phyloP scores from a whole-genome alignment of 352 stramenopile genomes.

The Globisporangium radiosum region DNA sequence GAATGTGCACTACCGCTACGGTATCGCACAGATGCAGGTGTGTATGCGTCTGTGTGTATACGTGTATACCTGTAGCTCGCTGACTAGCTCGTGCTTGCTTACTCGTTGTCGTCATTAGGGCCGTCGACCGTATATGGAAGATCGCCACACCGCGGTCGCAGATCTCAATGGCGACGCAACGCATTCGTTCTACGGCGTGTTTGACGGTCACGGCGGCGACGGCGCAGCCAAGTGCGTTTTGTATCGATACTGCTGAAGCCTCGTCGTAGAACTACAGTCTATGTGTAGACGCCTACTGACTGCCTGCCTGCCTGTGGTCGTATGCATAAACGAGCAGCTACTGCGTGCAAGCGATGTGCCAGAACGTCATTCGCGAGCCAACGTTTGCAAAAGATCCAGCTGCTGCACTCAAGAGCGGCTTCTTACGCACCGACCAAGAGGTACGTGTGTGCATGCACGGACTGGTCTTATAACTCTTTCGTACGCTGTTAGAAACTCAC shows the following conservation, averaged over 20 bases:
- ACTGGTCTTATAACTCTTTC: background rate
- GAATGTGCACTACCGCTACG: conserved; percentile 75
- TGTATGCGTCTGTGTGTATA: background rate
- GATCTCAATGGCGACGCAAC: conserved; percentile 75
- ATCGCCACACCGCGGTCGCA: conserved; percentile 72
- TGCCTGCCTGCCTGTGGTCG: background rate
- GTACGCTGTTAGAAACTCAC: background rate
- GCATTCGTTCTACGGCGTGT: conserved; percentile 90
- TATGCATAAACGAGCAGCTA: conserved; percentile 29
- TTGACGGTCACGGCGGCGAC: conserved; percentile 90
- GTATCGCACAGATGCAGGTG: conserved; percentile 75
- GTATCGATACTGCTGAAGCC: background rate
- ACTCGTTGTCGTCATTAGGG: conserved; percentile 21
- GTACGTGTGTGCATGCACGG: conserved; percentile 15
- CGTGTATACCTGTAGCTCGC: too few species aligned
- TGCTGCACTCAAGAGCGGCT: conserved; percentile 72
- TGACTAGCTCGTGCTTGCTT: background rate
- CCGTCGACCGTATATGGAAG: conserved; percentile 88
- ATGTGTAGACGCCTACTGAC: background rate
- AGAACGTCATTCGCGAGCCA: conserved; percentile 75
- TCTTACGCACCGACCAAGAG: conserved; percentile 73
- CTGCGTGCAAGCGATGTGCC: conserved; percentile 75
- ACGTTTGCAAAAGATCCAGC: conserved; percentile 56
- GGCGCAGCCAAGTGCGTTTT: conserved; percentile 79
- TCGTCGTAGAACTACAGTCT: background rate